Evolutionary conservation across 495 filamentous ascomycete genomes (phyloP).

Genomic region (Aeminium ludgeri): DNA sequence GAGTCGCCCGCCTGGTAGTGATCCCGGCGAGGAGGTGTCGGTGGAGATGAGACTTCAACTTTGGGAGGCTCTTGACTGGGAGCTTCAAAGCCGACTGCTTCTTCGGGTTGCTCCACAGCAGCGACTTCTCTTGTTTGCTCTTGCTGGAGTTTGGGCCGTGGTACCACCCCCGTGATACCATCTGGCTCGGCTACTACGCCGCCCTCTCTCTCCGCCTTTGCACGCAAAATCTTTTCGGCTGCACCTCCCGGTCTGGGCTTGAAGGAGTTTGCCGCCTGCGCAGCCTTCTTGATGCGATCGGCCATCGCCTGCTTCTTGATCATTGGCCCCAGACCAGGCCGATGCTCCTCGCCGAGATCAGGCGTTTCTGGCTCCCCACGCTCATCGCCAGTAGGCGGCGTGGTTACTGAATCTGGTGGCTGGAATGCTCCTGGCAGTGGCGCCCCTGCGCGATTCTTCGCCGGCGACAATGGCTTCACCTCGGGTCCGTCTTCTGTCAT

Average conservation of each 20-base stretch:
- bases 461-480: background rate
- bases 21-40: conserved; percentile 6
- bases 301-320: conserved; percentile 67
- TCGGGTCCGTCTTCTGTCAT: conserved; percentile 2
- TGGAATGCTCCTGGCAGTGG: conserved; percentile 4
- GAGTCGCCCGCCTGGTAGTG: background rate
- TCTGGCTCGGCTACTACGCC: conserved; percentile 44
- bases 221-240: conserved; percentile 49
- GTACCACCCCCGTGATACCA: conserved; percentile 75
- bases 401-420: background rate
- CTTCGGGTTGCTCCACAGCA: background rate
- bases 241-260: conserved; percentile 71
- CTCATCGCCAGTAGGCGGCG: background rate
- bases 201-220: conserved; percentile 30
- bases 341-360: conserved; percentile 30
- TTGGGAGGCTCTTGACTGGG: conserved; percentile 17
- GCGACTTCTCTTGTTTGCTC: conserved; percentile 8
- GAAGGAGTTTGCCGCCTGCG: conserved; percentile 65
- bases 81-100: too few species aligned
- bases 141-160: conserved; percentile 39
- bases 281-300: conserved; percentile 66
- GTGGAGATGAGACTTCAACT: conserved; percentile 21
- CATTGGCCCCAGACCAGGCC: conserved; percentile 80
- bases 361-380: conserved; percentile 25
- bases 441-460: background rate